Evolutionary conservation across 208 protist genomes (phyloP).

Genomic region (Herpetomonas muscarum): DNA sequence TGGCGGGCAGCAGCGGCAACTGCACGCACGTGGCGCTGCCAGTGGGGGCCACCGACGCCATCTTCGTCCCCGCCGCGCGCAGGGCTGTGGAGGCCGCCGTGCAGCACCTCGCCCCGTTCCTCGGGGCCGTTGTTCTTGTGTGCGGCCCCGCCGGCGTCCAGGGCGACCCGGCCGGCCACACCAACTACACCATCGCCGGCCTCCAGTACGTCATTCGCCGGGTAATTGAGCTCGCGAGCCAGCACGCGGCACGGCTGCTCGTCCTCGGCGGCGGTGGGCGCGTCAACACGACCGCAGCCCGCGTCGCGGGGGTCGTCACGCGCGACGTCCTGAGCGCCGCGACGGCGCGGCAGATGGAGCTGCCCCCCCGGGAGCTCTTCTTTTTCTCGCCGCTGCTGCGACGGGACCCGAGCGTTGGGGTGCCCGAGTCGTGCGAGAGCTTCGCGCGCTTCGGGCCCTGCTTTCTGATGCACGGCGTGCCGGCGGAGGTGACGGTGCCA

Average conservation of each 20-base stretch:
- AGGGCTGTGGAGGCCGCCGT: conserved; percentile 73
- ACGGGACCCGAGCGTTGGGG: conserved; percentile 21
- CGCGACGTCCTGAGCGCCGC: conserved; percentile 46
- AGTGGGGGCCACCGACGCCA: conserved; percentile 79
- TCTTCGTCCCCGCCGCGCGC: conserved; percentile 74
- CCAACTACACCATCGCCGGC: conserved; percentile 86
- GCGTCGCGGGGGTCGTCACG: conserved; percentile 32
- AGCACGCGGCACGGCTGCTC: conserved; percentile 21
- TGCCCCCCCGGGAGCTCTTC: conserved; percentile 19
- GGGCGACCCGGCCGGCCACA: conserved; percentile 93
- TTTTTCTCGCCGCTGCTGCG: conserved; percentile 21
- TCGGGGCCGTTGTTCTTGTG: conserved; percentile 94
- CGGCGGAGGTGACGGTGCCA: too few relatives aligned
- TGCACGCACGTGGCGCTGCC: conserved; percentile 91
- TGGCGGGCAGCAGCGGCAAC: conserved; percentile 89
- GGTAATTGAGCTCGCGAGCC: conserved; percentile 19
- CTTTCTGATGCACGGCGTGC: conserved; percentile 53
- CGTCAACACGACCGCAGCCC: conserved; percentile 39
- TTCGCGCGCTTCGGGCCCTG: conserved; percentile 48
- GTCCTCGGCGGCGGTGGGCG: conserved; percentile 38
- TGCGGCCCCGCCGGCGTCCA: conserved; percentile 95
- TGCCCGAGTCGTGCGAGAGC: conserved; percentile 37
- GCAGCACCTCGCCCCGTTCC: conserved; percentile 61
- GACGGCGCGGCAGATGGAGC: conserved; percentile 9
- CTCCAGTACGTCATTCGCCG: conserved; percentile 30